phyloP scores from a whole-genome alignment of 2,329 filamentous ascomycete genomes.

The Knufia fluminis region DNA sequence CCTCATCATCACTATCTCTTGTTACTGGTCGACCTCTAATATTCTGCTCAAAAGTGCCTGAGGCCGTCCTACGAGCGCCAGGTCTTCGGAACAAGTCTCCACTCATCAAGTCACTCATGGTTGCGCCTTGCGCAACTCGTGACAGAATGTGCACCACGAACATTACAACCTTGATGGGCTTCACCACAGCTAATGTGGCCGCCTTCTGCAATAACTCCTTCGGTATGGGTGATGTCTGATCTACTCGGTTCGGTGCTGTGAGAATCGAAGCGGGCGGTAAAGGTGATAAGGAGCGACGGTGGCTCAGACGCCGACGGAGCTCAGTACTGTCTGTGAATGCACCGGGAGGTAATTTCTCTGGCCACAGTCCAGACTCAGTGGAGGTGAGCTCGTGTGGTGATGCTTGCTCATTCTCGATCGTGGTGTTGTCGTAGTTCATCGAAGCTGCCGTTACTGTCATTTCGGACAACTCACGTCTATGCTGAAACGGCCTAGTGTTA shows the following conservation, averaged over 20 bases:
- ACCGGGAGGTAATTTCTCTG: neutral
- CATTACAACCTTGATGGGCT: constrained; percentile 67
- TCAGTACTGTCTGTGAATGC: constrained; percentile 5
- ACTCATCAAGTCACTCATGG: constrained; percentile 25
- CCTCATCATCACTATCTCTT: neutral
- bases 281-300: constrained; percentile 32
- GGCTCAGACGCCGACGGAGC: constrained; percentile 16
- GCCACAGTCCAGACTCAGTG: too few species aligned
- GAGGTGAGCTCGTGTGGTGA: neutral
- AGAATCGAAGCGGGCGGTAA: constrained; percentile 60
- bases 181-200: constrained; percentile 64
- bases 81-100: constrained; percentile 18
- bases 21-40: neutral
- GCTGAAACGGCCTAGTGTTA: constrained; percentile 12
- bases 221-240: constrained; percentile 44
- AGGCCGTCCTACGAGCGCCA: constrained; percentile 15
- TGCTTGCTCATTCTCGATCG: neutral
- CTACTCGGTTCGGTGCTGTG: constrained; percentile 36
- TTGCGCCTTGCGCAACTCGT: constrained; percentile 51
- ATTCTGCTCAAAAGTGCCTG: constrained; percentile 10
- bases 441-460: constrained; percentile 24
- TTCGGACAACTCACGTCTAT: constrained; percentile 26
- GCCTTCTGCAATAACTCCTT: constrained; percentile 66
- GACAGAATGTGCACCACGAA: constrained; percentile 76
- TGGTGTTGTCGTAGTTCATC: neutral